Percentiles rank a stretch among this genome's conserved stretches.
These are phyloP conservation scores for Hypocreales sp. DNA, from an alignment of 2,329 filamentous ascomycete species.

Conservation along the genomic window DNA sequence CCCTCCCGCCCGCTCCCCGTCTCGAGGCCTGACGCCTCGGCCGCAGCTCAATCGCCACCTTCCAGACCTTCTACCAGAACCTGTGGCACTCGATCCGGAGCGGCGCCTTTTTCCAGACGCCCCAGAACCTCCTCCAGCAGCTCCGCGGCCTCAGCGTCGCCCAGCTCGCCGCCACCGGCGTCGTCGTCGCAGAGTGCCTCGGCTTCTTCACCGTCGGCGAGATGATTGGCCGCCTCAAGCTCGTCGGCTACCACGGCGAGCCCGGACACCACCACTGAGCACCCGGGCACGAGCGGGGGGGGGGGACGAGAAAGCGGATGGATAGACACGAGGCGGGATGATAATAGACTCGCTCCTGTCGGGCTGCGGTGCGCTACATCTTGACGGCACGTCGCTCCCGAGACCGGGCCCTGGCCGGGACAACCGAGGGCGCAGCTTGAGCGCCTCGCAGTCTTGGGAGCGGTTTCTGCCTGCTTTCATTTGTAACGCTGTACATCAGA, in stretches of 20 bases:
- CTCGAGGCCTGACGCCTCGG: slow-evolving; percentile 1
- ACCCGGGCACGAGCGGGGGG: too few relatives aligned
- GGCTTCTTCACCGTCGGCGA: slow-evolving; percentile 98
- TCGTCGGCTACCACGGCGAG: slow-evolving; percentile 80
- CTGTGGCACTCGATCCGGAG: slow-evolving; percentile 55
- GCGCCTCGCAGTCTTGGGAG: too few relatives aligned
- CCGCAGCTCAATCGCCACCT: slow-evolving; percentile 56
- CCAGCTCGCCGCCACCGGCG: slow-evolving; percentile 57
- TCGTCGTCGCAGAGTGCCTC: slow-evolving; percentile 71
- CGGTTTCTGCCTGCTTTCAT: too few relatives aligned
- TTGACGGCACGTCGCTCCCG: too few relatives aligned
- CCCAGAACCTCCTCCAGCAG: slow-evolving; percentile 36
- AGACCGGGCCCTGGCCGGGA: too few relatives aligned
- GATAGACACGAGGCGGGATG: too few relatives aligned
- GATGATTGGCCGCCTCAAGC: slow-evolving; percentile 90
- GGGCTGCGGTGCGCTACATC: too few relatives aligned
- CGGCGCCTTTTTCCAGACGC: slow-evolving; percentile 39
- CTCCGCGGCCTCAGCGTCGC: slow-evolving; percentile 55
- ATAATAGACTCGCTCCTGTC: too few relatives aligned
- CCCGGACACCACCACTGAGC: slow-evolving; percentile 42
- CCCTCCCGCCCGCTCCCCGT: slow-evolving; percentile 4
- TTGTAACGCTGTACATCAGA: too few relatives aligned
- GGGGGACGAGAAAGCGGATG: too few relatives aligned
- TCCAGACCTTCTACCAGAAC: slow-evolving; percentile 77
- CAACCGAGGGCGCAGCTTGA: too few relatives aligned